phyloP scores from a whole-genome alignment of 2,329 filamentous ascomycete species.

The Verticillium klebahnii region DNA sequence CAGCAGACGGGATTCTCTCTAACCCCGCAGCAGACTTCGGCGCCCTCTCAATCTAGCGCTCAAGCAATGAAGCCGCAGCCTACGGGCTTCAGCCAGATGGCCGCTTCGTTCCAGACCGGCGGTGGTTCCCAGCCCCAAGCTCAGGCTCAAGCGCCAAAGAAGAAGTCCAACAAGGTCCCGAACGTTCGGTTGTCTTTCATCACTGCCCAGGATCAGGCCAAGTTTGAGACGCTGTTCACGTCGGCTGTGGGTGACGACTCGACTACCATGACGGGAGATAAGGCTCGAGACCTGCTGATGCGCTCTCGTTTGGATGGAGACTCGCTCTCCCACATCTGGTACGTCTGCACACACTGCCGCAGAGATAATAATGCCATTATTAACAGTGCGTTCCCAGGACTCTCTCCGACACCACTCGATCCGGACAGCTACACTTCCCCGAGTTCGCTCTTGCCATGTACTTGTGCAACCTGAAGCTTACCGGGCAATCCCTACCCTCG shows the following conservation, averaged over 20 bases:
- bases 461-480: constrained; percentile 88
- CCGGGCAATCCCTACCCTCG: constrained; percentile 74
- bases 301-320: constrained; percentile 85
- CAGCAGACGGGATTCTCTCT: constrained; percentile 40
- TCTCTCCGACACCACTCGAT: constrained; percentile 90
- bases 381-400: constrained; percentile 52
- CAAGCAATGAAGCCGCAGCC: constrained; percentile 58
- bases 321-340: constrained; percentile 91
- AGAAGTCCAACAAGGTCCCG: constrained; percentile 71
- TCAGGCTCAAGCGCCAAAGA: constrained; percentile 37
- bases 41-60: constrained; percentile 47
- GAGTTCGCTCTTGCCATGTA: constrained; percentile 99
- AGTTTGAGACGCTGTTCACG: constrained; percentile 97
- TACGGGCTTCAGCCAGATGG: constrained; percentile 63
- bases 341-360: constrained; percentile 21
- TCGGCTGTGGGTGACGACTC: constrained; percentile 82
- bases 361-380: constrained; percentile 8
- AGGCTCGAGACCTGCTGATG: constrained; percentile 82
- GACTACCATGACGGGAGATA: constrained; percentile 85
- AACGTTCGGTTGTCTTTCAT: constrained; percentile 95
- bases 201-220: constrained; percentile 87
- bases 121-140: constrained; percentile 31
- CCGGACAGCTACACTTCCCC: constrained; percentile 91
- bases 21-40: constrained; percentile 45
- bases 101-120: constrained; percentile 58